phyloP scores from a whole-genome alignment of 2,329 filamentous ascomycete genomes.

The Ceratocystis huliohia region DNA sequence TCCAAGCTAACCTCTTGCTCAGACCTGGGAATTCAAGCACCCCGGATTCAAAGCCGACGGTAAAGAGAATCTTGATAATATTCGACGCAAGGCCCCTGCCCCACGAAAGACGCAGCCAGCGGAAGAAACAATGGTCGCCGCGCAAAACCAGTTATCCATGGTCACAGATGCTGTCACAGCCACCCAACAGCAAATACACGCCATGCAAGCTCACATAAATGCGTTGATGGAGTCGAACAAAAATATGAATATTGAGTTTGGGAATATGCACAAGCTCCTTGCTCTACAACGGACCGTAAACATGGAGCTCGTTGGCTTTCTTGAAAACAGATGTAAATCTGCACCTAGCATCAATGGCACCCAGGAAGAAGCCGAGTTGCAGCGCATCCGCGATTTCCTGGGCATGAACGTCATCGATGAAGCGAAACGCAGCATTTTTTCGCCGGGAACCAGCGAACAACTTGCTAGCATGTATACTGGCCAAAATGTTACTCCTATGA shows the following conservation, averaged over 20 bases:
- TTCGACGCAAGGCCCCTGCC: slow-evolving; percentile 85
- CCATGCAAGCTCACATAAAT: slow-evolving; percentile 70
- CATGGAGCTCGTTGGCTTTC: slow-evolving; percentile 44
- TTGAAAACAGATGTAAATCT: slow-evolving; percentile 25
- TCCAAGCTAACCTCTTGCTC: neutral
- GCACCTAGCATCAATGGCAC: slow-evolving; percentile 16
- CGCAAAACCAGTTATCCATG: slow-evolving; percentile 49
- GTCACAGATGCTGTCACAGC: slow-evolving; percentile 15
- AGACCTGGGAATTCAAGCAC: slow-evolving; percentile 96
- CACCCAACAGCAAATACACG: slow-evolving; percentile 32
- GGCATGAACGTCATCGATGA: slow-evolving; percentile 9
- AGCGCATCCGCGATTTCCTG: slow-evolving; percentile 36
- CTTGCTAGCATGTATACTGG: slow-evolving; percentile 17
- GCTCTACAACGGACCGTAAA: slow-evolving; percentile 45
- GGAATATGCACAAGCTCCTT: slow-evolving; percentile 48
- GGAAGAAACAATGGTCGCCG: slow-evolving; percentile 70
- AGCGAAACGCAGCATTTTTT: slow-evolving; percentile 18
- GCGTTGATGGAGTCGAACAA: slow-evolving; percentile 57
- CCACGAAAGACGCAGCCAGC: slow-evolving; percentile 58
- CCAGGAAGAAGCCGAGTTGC: slow-evolving; percentile 31
- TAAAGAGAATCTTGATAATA: slow-evolving; percentile 93
- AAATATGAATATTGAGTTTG: slow-evolving; percentile 48
- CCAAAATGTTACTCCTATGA: slow-evolving; percentile 30
- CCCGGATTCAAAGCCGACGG: slow-evolving; percentile 92
- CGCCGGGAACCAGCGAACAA: slow-evolving; percentile 15